Base-by-base conservation (phyloP, 1,284 basidiomycete species). In the Salmacisia buchloeana region DNA sequence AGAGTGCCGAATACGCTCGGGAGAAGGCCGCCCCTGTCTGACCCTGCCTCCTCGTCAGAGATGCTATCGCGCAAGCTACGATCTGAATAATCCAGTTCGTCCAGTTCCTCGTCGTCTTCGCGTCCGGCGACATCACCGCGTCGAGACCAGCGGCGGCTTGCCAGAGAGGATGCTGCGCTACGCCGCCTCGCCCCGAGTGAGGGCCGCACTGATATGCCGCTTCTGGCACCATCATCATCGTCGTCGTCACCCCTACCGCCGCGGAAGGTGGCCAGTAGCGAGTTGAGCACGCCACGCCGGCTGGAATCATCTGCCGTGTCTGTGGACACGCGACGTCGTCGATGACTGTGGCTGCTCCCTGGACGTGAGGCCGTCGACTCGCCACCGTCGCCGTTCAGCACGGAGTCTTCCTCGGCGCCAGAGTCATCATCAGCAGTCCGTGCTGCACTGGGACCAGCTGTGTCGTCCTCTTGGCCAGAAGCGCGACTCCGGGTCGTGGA, bases 1-100 rank as follows among this genome's bases (percentile, higher is more conserved):
- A 73, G 66, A 0, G 72, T 69, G n/a, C 75, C 75, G 49, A 77
- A 77, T 15, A 71, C 75, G 25, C 74, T 75, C 23, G 75, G 75
- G 10, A 77, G 63, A 12, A 77, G 64, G 10, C 73, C 75, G 25
- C 66, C 74, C 25, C 73, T 60, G 29, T 62, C 63, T 23, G 65
- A 61, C 9, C 38, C 57, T 25, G 65, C 75, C n/a, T 74, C 71
- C n/a, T 73, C 75, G 49, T 74, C 73, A 2, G 72, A 71, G 18
- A 74, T 61, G 36, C 67, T 68, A 25, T 25, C 54, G 34, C 62
- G 54, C 39, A 62, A 35, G 27, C 46, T 58, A 23, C 54, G 65
- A 12, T 61, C 65, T 4, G 63, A 54, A n/a, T 49, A 52, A 31
- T 64, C 56, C 39, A 64, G 58, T 35, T 63, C 46, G 2, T 65